A percentile compares a stretch with the other conserved stretches of the same genome.
phyloP scores from a whole-genome alignment of 768 basidiomycete species.

The Amanita pallidorosea region DNA sequence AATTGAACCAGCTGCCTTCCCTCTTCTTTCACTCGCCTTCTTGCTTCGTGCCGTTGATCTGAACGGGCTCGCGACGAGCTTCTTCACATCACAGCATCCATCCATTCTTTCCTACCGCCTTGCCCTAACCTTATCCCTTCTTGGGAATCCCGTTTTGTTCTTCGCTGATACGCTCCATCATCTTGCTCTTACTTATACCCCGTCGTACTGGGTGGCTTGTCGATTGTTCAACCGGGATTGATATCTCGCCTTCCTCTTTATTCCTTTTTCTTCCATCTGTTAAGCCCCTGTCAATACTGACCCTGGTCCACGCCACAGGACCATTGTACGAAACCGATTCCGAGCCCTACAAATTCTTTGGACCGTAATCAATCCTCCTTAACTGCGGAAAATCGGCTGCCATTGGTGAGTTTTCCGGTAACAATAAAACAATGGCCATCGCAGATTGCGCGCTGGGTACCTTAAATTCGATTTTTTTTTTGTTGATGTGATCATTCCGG shows the following conservation, averaged over 20 bases:
- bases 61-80: constrained; percentile 3
- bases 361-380: neutral
- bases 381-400: neutral
- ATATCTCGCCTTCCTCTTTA: neutral
- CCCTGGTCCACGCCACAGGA: neutral
- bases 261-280: neutral
- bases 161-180: constrained; percentile 5
- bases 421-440: neutral
- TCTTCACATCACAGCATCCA: neutral
- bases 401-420: constrained; percentile 1
- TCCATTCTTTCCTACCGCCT: constrained; percentile 4
- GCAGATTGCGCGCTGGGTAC: neutral
- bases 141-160: constrained; percentile 6
- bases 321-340: neutral
- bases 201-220: neutral
- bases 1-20: neutral
- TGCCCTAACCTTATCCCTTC: constrained; percentile 3
- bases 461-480: neutral
- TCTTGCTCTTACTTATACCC: constrained; percentile 5
- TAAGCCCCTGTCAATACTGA: neutral
- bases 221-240: neutral
- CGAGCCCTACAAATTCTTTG: neutral
- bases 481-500: neutral
- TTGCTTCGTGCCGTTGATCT: constrained; percentile 6
- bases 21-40: constrained; percentile 3